Evolutionary conservation across 2,329 filamentous ascomycete genomes (phyloP), one percentile per base, ranked within the genome.

Genomic region (Arthrobotrys pseudoclavata): DNA sequence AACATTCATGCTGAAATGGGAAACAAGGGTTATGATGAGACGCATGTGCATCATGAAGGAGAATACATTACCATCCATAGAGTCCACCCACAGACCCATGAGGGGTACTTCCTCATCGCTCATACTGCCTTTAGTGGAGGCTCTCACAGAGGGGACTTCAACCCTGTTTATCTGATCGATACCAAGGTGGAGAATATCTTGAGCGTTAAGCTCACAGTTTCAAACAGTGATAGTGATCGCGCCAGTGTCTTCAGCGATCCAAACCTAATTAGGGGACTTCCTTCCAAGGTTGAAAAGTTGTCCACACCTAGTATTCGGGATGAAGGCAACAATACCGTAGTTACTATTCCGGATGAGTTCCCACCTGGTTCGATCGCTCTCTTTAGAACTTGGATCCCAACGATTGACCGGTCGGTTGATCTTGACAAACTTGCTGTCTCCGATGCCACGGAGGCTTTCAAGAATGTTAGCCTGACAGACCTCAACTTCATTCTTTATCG

Each of bases 41-140:
- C 94, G 6, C 95, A 97, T 82, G 93, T 99, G 66, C 95, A 99
- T 82, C 96, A 99, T 83, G 94, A 98, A 79, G 92, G 93, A 69
- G 92, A 99, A 83, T 97, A 97, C 83, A 92, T 99, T 82, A 99
- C 96, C 0, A 93, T 99, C 5, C 96, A 99, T 83, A 88, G 96
- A 79, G 93, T 98, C 1, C 94, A 99, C 82, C 96, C 95, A 0
- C 90, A 92, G 82, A 96, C 93, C 0, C 89, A 96, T 74, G 97
- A 96, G 83, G 96, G 96, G 0, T 95, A 97, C 84, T 97, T 98
- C 84, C 86, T 98, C 55, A 94, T 99, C 81, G 95, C 96, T 0
- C 96, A 98, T 82, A 98, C 96, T 3, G 96, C 96, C 0, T 99
- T 95, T 84, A 94, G 94, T 0, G 95, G 94, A 81, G 92, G 93